Percentiles rank a stretch among this genome's conserved stretches.
These are phyloP conservation scores for Oxyria digyna DNA, from an alignment of 148 eudicot genomes.

Conservation along the genomic window DNA sequence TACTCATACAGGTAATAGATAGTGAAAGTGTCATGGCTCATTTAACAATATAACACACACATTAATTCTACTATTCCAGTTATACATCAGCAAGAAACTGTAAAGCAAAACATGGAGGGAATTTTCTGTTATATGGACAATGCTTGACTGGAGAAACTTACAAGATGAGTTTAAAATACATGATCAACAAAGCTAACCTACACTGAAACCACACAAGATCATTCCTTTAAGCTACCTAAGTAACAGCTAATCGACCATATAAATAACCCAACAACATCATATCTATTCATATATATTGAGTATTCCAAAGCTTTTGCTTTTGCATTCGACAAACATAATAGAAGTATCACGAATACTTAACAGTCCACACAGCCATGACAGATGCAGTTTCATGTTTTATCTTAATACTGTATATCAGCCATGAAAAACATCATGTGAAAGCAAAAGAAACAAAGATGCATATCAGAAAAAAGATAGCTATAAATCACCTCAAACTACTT, in stretches of 20 bases:
- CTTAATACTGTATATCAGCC: neutral
- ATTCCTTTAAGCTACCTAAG: too few species aligned
- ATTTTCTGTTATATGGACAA: neutral
- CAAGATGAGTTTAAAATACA: too few species aligned
- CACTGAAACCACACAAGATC: too few species aligned
- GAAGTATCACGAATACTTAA: neutral
- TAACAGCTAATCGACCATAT: too few species aligned
- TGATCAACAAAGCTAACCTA: too few species aligned
- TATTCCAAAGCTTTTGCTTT: neutral
- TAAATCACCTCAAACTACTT: constrained; percentile 60
- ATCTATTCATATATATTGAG: neutral
- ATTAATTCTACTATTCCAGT: neutral
- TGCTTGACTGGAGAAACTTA: neutral
- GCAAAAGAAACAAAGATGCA: neutral
- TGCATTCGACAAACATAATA: neutral
- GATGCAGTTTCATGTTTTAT: neutral
- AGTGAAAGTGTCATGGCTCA: neutral
- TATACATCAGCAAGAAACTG: neutral
- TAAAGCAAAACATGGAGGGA: neutral
- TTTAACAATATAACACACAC: neutral
- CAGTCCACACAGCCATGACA: neutral
- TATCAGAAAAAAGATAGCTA: neutral
- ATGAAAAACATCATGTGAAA: neutral
- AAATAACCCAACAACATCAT: neutral
- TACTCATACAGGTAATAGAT: too few species aligned